Percentiles rank a stretch among this genome's conserved stretches.
These are phyloP conservation scores for Hydrangea macrophylla DNA, from an alignment of 148 eudicot genomes.

Conservation along the genomic window DNA sequence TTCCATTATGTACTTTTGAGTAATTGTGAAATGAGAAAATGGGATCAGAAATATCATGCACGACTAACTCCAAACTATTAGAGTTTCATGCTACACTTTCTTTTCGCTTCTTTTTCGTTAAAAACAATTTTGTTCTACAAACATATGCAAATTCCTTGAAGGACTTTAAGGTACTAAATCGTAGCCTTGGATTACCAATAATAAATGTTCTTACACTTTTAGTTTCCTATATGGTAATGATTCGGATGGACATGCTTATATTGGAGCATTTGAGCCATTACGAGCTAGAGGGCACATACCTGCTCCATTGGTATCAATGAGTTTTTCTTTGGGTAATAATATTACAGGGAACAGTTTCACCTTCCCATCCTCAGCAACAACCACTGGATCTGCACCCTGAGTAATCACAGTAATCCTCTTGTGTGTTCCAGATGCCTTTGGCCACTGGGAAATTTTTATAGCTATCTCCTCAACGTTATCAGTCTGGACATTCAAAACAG, in stretches of 20 bases:
- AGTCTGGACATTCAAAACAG: slow-evolving; percentile 32
- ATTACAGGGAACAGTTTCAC: slow-evolving; percentile 67
- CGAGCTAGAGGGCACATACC: slow-evolving; percentile 38
- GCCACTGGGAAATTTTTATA: slow-evolving; percentile 61
- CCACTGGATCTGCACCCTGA: slow-evolving; percentile 97
- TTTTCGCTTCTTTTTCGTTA: no score
- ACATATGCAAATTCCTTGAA: no score
- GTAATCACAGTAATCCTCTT: slow-evolving; percentile 79
- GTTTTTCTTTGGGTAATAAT: slow-evolving; percentile 74
- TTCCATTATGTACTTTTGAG: background rate
- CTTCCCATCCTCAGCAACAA: slow-evolving; percentile 85
- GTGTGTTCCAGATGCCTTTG: slow-evolving; percentile 64
- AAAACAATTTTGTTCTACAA: no score
- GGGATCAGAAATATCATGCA: background rate
- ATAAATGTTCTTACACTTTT: background rate
- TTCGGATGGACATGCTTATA: background rate
- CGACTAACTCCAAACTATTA: no score
- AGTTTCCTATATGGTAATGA: background rate
- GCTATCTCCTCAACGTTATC: slow-evolving; percentile 82
- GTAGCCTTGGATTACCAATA: background rate
- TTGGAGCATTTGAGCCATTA: background rate
- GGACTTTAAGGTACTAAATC: background rate
- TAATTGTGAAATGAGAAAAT: background rate
- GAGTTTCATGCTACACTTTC: no score
- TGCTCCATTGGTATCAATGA: slow-evolving; percentile 95